Percentiles rank a stretch among this genome's conserved stretches.
Conservation (phyloP, 768 basidiomycete genomes). For the Xerocomellus intermedius region DNA sequence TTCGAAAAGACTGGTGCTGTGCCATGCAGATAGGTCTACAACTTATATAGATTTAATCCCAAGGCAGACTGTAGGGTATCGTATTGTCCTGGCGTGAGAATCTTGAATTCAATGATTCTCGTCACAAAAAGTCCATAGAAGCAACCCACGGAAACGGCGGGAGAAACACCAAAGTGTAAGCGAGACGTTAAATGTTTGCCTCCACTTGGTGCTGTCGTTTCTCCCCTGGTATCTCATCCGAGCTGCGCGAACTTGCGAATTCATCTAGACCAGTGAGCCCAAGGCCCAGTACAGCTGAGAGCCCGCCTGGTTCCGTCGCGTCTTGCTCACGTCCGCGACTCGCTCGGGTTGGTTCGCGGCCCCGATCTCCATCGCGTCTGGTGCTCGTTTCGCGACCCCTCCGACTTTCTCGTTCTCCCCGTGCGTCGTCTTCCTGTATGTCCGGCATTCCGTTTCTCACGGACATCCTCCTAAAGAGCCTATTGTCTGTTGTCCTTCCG, state of each 20-base stretch:
- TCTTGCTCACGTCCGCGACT: constrained; percentile 8
- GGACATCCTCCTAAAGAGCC: not conserved
- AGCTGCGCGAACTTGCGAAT: constrained; percentile 3
- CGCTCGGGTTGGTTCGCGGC: not conserved
- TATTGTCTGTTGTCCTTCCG: constrained; percentile 29
- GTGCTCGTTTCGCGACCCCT: not conserved
- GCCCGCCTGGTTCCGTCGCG: constrained; percentile 10
- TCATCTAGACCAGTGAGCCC: constrained; percentile 28
- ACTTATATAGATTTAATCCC: not conserved
- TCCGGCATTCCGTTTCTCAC: not conserved
- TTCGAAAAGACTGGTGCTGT: not conserved
- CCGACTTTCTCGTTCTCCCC: constrained; percentile 2
- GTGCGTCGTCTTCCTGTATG: not conserved
- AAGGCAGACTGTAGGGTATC: not conserved
- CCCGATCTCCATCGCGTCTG: not conserved
- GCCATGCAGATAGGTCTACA: not conserved
- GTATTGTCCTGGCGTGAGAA: not conserved
- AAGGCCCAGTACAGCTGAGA: constrained; percentile 29
- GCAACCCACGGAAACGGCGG: not conserved
- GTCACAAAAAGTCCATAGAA: not conserved
- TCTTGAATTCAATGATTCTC: not conserved
- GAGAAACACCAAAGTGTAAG: not conserved
- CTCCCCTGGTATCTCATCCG: constrained; percentile 12
- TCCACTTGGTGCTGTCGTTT: constrained; percentile 9
- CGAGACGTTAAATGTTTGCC: not conserved